A percentile compares a stretch with the other conserved stretches of the same genome.
phyloP scores from a whole-genome alignment of 371 early-diverging fungal genomes.

The Syncephalastrum sp. region DNA sequence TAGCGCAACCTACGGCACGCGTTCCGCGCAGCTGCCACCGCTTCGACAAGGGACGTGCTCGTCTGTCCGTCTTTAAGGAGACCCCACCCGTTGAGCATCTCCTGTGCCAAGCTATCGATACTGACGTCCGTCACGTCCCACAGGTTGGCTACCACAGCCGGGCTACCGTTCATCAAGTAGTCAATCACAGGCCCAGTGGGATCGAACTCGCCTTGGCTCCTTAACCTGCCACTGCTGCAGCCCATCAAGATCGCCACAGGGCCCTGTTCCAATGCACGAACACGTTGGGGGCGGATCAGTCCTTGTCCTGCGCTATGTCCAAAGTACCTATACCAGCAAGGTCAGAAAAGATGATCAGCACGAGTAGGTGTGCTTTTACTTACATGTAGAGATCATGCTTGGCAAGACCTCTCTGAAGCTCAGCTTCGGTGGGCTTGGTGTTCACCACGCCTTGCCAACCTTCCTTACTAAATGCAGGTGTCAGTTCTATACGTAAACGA shows the following conservation, averaged over 20 bases:
- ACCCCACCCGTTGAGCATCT: constrained; percentile 74
- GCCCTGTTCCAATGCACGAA: constrained; percentile 65
- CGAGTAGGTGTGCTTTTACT: constrained; percentile 19
- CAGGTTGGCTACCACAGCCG: constrained; percentile 90
- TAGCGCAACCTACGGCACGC: constrained; percentile 74
- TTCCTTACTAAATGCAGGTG: constrained; percentile 11
- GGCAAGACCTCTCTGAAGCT: too few species aligned
- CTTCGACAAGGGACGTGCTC: constrained; percentile 62
- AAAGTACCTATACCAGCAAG: constrained; percentile 71
- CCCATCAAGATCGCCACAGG: constrained; percentile 87
- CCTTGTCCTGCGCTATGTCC: constrained; percentile 97
- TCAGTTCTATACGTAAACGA: background rate
- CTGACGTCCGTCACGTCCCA: constrained; percentile 99
- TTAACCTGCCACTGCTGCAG: constrained; percentile 84
- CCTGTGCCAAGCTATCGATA: constrained; percentile 85
- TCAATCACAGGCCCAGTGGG: constrained; percentile 78
- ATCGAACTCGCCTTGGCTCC: constrained; percentile 81
- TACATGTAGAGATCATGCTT: constrained; percentile 74
- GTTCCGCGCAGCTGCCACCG: constrained; percentile 71
- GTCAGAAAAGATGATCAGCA: background rate
- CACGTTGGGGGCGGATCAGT: constrained; percentile 69
- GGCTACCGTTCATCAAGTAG: constrained; percentile 84
- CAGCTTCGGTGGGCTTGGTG: constrained; percentile 47
- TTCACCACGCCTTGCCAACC: constrained; percentile 77
- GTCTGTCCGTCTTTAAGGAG: constrained; percentile 32